Evolutionary conservation across 23 red algal genomes (phyloP).

Genomic region (Gracilariopsis chorda): DNA sequence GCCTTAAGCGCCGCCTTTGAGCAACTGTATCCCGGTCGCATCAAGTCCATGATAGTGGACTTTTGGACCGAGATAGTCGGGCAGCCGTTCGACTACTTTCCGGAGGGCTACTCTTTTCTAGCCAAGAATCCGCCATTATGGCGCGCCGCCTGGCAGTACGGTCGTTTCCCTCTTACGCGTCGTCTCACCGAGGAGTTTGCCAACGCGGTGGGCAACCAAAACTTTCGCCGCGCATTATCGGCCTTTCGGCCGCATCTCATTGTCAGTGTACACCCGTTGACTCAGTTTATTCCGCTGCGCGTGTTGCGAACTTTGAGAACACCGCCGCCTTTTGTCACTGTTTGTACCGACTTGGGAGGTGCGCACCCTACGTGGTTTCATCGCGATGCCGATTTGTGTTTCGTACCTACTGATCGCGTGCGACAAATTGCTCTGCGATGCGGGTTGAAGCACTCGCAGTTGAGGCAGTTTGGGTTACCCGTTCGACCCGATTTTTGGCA

Average conservation of each 20-base stretch:
- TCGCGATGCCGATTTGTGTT: slow-evolving; percentile 59
- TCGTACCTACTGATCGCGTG: slow-evolving; percentile 67
- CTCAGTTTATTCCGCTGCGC: slow-evolving; percentile 68
- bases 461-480: slow-evolving; percentile 68
- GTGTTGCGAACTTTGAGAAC: slow-evolving; percentile 49
- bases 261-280: slow-evolving; percentile 78
- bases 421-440: slow-evolving; percentile 18
- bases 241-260: slow-evolving; percentile 45
- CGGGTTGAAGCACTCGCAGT: slow-evolving; percentile 24
- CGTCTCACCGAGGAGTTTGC: slow-evolving; percentile 63
- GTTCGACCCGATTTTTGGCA: slow-evolving; percentile 69
- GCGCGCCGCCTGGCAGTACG: slow-evolving; percentile 71
- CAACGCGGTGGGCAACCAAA: slow-evolving; percentile 28
- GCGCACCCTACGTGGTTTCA: slow-evolving; percentile 84
- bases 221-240: slow-evolving; percentile 35
- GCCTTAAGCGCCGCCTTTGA: slow-evolving; percentile 67
- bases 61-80: slow-evolving; percentile 77
- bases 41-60: slow-evolving; percentile 57
- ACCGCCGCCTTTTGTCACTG: slow-evolving; percentile 69
- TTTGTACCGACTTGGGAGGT: slow-evolving; percentile 81
- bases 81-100: slow-evolving; percentile 57
- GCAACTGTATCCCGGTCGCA: slow-evolving; percentile 43
- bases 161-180: slow-evolving; percentile 66
- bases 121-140: slow-evolving; percentile 75
- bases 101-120: slow-evolving; percentile 65